These are phyloP conservation scores for Terana coerulea DNA, from an alignment of 768 basidiomycete species.

Conservation along the genomic window DNA sequence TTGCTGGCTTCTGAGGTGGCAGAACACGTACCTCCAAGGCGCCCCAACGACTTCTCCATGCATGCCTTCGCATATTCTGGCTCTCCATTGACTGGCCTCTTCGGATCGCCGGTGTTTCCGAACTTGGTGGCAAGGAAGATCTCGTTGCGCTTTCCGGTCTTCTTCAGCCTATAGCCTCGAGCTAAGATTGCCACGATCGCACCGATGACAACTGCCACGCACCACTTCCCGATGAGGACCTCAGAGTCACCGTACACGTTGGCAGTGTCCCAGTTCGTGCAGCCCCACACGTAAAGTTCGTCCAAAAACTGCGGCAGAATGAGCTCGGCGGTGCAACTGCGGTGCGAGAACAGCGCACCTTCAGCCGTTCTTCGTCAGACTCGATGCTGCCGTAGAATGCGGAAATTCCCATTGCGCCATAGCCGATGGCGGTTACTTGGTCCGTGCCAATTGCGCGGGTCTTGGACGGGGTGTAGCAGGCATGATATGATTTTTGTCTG, in stretches of 20 bases:
- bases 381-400: conserved; percentile 40
- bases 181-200: not conserved
- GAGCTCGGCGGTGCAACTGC: too few species aligned
- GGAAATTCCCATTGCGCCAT: conserved; percentile 57
- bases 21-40: conserved; percentile 5
- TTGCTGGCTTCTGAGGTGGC: too few species aligned
- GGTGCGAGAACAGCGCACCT: too few species aligned
- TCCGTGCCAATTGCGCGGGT: conserved; percentile 43
- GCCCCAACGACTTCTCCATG: conserved; percentile 4
- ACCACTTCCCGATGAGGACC: conserved; percentile 45
- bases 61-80: conserved; percentile 22
- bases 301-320: conserved; percentile 47
- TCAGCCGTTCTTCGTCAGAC: conserved; percentile 55
- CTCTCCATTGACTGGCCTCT: conserved; percentile 16
- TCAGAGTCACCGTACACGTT: conserved; percentile 40
- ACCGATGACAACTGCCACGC: not conserved
- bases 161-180: conserved; percentile 40
- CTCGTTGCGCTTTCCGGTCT: conserved; percentile 46
- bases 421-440: conserved; percentile 49
- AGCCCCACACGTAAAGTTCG: conserved; percentile 34
- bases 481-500: not conserved
- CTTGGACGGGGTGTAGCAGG: conserved; percentile 7
- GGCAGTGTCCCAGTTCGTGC: conserved; percentile 45
- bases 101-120: conserved; percentile 19
- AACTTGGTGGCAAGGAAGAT: conserved; percentile 44